phyloP scores from a whole-genome alignment of 306 rosid genomes.

The Vigna trinervia region DNA sequence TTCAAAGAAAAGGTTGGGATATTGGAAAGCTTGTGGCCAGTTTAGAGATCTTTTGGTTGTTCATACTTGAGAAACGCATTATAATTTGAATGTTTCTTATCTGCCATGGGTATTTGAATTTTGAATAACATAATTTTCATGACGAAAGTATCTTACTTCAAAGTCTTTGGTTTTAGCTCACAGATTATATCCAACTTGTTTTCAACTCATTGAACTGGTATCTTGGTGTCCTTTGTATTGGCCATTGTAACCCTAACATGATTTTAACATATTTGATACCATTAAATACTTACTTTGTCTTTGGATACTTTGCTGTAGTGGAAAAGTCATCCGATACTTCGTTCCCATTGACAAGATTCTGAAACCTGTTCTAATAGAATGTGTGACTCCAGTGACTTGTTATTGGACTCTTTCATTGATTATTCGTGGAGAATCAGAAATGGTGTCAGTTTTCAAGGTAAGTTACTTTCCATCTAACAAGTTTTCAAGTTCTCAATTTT shows the following conservation, averaged over 20 bases:
- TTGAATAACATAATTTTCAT: background rate
- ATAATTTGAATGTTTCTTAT: background rate
- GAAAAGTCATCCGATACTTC: conserved; percentile 69
- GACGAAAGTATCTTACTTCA: background rate
- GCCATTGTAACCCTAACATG: background rate
- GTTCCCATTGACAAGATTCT: conserved; percentile 82
- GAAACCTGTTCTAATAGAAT: conserved; percentile 79
- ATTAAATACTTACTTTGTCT: background rate
- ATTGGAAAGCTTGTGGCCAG: background rate
- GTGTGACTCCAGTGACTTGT: conserved; percentile 91
- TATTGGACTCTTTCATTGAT: conserved; percentile 85
- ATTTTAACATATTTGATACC: background rate
- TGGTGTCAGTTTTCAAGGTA: conserved; percentile 80
- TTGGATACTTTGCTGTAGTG: conserved; percentile 50
- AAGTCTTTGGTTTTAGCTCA: conserved; percentile 1
- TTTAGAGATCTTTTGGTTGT: conserved; percentile 28
- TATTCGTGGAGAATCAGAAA: conserved; percentile 65
- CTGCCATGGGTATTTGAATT: background rate
- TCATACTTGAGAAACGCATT: conserved; percentile 21
- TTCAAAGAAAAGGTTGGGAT: background rate
- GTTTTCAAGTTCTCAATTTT: conserved; percentile 1
- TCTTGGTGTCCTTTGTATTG: conserved; percentile 22
- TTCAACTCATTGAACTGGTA: conserved; percentile 22
- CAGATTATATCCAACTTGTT: conserved; percentile 35
- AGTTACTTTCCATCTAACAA: background rate